Conservation (phyloP, 371 early-diverging fungal species). For the Lichtheimia ornata region DNA sequence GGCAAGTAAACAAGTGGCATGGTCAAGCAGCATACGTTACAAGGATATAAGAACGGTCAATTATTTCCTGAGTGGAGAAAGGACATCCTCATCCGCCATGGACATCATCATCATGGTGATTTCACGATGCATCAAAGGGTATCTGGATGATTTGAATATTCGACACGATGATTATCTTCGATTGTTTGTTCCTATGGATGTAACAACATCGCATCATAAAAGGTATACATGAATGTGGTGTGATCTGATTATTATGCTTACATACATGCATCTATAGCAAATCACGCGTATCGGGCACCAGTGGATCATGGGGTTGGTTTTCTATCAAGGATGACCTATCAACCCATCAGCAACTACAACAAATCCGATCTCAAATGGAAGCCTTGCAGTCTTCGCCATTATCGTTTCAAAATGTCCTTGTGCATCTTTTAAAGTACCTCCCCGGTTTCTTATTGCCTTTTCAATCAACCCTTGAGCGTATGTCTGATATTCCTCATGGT, state of each 20-base stretch:
- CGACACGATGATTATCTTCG: slow-evolving; percentile 28
- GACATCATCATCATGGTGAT: slow-evolving; percentile 39
- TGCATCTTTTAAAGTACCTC: slow-evolving; percentile 13
- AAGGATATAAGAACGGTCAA: slow-evolving; percentile 29
- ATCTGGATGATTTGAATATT: slow-evolving; percentile 21
- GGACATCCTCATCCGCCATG: slow-evolving; percentile 19
- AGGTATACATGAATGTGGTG: too few relatives aligned
- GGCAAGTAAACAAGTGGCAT: slow-evolving; percentile 31
- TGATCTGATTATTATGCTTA: slow-evolving; percentile 20
- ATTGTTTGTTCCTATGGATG: slow-evolving; percentile 29
- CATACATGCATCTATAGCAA: slow-evolving; percentile 21
- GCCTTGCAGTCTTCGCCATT: slow-evolving; percentile 27
- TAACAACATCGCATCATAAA: too few relatives aligned
- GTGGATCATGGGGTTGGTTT: slow-evolving; percentile 37
- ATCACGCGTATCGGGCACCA: not conserved
- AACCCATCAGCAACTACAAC: slow-evolving; percentile 21
- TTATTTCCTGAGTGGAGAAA: slow-evolving; percentile 23
- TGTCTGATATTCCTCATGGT: slow-evolving; percentile 28
- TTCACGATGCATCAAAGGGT: slow-evolving; percentile 25
- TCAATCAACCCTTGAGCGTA: not conserved
- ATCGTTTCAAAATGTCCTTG: slow-evolving; percentile 11
- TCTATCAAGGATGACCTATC: slow-evolving; percentile 31
- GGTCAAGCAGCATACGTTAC: slow-evolving; percentile 34
- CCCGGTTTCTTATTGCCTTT: slow-evolving; percentile 20
- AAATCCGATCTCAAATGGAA: slow-evolving; percentile 32